Conservation (phyloP, 2,329 filamentous ascomycete species). For the Penicillium sp. region DNA sequence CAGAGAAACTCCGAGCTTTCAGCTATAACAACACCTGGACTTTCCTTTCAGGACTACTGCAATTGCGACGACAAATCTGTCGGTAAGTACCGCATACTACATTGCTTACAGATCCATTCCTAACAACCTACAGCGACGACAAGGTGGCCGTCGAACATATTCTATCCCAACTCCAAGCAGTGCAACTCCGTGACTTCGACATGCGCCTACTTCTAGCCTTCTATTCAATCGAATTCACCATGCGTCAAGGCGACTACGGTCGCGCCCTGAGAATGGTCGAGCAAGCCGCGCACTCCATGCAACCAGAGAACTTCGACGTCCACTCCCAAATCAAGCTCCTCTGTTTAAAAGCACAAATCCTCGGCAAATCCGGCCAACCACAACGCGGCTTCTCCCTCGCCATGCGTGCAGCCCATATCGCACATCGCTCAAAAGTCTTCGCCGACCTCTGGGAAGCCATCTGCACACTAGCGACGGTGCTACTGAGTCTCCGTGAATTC, state of each 20-base stretch:
- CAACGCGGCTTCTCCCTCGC: slow-evolving; percentile 68
- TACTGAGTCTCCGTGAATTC: slow-evolving; percentile 64
- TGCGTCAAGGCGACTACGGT: slow-evolving; percentile 46
- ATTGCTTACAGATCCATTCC: neutral
- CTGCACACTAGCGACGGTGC: slow-evolving; percentile 57
- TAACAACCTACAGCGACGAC: slow-evolving; percentile 43
- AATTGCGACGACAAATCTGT: slow-evolving; percentile 36
- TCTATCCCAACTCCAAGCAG: slow-evolving; percentile 49
- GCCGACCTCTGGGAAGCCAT: slow-evolving; percentile 65
- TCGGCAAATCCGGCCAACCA: slow-evolving; percentile 59
- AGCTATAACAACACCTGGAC: slow-evolving; percentile 59
- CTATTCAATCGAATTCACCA: slow-evolving; percentile 52
- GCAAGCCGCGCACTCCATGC: slow-evolving; percentile 44
- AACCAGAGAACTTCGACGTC: slow-evolving; percentile 52
- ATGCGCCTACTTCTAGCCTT: slow-evolving; percentile 52
- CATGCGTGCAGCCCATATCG: slow-evolving; percentile 64
- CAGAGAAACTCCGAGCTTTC: slow-evolving; percentile 58
- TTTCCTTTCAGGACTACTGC: slow-evolving; percentile 37
- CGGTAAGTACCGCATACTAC: slow-evolving; percentile 24
- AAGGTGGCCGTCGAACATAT: slow-evolving; percentile 50
- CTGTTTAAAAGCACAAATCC: slow-evolving; percentile 62
- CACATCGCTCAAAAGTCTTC: slow-evolving; percentile 60
- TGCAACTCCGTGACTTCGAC: slow-evolving; percentile 49
- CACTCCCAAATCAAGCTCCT: slow-evolving; percentile 62
- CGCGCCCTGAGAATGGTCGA: slow-evolving; percentile 50